Base-by-base conservation (phyloP, 306 rosid genomes). In the Prunus davidiana region DNA sequence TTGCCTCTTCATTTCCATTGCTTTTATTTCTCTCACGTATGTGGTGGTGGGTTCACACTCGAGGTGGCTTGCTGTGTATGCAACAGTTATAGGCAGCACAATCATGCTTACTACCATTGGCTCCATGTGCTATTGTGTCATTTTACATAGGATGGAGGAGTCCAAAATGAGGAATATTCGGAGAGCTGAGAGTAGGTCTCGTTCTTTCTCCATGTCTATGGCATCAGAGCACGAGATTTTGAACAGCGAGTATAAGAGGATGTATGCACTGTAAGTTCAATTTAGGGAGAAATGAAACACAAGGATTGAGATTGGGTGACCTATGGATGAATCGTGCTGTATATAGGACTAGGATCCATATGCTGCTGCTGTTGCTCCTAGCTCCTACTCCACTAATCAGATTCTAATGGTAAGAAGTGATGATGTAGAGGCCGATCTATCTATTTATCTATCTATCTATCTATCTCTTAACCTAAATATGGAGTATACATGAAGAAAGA, bases 91-190 rank as follows among this genome's bases (percentile, higher is more conserved):
- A 65, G 98, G 98, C 50, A 71, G 95, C 82, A 73, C 92, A 18
- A 92, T 95, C 80, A 95, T 95, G 98, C 90, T 95, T 43, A 85
- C 98, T 43, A 95, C 98, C 45, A 95, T 95, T 49, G 98, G 98
- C 71, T 88, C 97, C 71, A 95, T 95, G 98, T 92, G 96, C 84
- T 95, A 92, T 54, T 95, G 98, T 77, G 92, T 92, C 81, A 30
- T 95, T 77, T 80, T 89, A 86, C 89, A 95, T 79, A 85, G 95
- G 83, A 92, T 95, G 87, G 96, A 92, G 62, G 97, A 89, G 84
- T 84, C 87, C 30, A 92, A 83, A 73, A 20, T 89, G 80, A 90
- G 95, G 84, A 84, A 81, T 76, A 78, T 85, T 34, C 80, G 84
- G 62, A 82, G 67, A 74, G 72, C 65, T 0, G 93, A 87, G 86